Evolutionary conservation across 371 early-diverging fungal species (phyloP).

Genomic region (Mucor sp.): DNA sequence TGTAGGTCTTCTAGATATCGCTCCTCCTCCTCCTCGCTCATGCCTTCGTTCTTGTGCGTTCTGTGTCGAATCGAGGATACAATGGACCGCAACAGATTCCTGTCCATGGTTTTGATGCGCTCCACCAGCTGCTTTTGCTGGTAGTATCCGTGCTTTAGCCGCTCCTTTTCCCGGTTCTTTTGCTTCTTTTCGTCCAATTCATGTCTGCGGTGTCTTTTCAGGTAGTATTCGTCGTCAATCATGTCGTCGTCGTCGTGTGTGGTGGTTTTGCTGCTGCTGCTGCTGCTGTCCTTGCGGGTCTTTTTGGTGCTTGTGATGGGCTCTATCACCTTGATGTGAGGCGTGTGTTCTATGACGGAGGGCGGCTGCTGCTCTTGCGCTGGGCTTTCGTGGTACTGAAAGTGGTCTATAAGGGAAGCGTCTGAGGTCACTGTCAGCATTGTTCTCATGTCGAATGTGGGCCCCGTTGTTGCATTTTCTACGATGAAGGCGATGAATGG

Average conservation of each 20-base stretch:
- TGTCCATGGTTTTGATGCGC: conserved; percentile 56
- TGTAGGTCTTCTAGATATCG: conserved; percentile 45
- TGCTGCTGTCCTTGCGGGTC: neutral
- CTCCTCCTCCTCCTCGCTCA: conserved; percentile 12
- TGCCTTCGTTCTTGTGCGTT: conserved; percentile 14
- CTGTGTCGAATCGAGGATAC: conserved; percentile 43
- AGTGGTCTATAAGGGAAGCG: neutral
- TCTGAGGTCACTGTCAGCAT: conserved; percentile 15
- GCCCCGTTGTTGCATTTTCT: conserved; percentile 6
- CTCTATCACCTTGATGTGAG: conserved; percentile 3
- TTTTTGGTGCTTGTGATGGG: neutral
- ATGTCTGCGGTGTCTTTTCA: conserved; percentile 63
- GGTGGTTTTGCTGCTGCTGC: too few species aligned
- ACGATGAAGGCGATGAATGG: neutral
- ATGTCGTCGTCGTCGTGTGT: neutral
- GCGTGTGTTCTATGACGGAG: conserved; percentile 8
- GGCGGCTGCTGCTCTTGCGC: neutral
- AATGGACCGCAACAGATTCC: conserved; percentile 37
- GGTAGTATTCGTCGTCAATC: conserved; percentile 54
- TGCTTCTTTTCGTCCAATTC: conserved; percentile 68
- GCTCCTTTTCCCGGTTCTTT: conserved; percentile 70
- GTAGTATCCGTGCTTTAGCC: conserved; percentile 62
- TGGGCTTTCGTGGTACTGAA: neutral
- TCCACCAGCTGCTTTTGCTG: conserved; percentile 65
- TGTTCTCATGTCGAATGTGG: conserved; percentile 9